phyloP scores from a whole-genome alignment of 257 asterid species.

The Plectranthus barbatus region DNA sequence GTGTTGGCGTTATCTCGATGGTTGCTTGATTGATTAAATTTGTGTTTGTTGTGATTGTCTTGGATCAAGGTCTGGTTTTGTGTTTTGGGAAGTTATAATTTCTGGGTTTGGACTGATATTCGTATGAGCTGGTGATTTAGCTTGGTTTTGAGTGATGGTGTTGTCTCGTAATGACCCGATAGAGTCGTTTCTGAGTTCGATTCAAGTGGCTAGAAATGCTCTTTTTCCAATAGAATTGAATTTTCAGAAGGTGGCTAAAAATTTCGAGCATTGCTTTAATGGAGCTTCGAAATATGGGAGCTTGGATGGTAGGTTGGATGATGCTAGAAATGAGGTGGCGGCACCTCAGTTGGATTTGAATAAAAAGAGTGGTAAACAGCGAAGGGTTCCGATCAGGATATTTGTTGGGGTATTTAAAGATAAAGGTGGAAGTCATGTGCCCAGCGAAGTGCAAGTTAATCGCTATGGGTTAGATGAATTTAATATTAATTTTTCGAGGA shows the following conservation, averaged over 20 bases:
- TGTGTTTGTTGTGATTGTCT: constrained; percentile 1
- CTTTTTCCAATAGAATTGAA: constrained; percentile 70
- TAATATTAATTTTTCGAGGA: constrained; percentile 25
- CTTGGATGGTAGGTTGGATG: constrained; percentile 14
- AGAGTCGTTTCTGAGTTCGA: constrained; percentile 74
- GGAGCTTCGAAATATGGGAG: constrained; percentile 35
- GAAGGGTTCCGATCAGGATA: constrained; percentile 44
- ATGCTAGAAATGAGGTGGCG: constrained; percentile 19
- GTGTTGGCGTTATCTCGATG: neutral
- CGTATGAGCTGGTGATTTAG: constrained; percentile 36
- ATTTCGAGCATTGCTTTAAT: constrained; percentile 70
- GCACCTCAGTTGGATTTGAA: too few relatives aligned
- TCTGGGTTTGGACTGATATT: constrained; percentile 10
- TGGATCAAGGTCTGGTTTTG: constrained; percentile 15
- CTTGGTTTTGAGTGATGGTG: constrained; percentile 60
- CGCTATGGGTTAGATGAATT: constrained; percentile 18
- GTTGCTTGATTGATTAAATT: constrained; percentile 2
- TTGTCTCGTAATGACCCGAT: constrained; percentile 64
- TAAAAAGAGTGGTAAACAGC: constrained; percentile 31
- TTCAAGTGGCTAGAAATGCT: constrained; percentile 60
- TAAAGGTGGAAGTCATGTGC: constrained; percentile 32
- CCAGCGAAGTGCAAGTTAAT: constrained; percentile 10
- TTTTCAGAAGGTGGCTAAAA: constrained; percentile 63
- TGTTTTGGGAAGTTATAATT: neutral
- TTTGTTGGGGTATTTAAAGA: constrained; percentile 53